Conservation (phyloP, 2,329 filamentous ascomycete genomes). For the Acrodontium crateriforme region DNA sequence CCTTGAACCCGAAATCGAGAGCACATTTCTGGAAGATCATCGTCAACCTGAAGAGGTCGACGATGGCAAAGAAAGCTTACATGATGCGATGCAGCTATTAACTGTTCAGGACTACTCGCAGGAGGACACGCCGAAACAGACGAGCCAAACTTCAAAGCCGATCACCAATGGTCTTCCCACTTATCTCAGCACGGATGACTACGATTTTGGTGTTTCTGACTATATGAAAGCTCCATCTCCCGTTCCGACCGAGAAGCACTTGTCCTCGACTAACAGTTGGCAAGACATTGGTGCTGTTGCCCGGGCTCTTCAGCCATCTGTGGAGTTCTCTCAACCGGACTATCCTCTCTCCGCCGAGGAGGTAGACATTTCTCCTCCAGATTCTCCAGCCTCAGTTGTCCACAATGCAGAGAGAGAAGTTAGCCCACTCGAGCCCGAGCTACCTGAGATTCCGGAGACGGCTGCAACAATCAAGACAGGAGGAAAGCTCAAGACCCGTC, state of each 20-base stretch:
- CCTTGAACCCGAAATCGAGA: slow-evolving; percentile 20
- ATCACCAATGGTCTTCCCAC: slow-evolving; percentile 14
- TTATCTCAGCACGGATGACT: slow-evolving; percentile 35
- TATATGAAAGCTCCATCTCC: slow-evolving; percentile 38
- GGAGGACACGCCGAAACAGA: slow-evolving; percentile 9
- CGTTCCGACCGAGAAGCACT: slow-evolving; percentile 13
- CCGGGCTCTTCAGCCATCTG: slow-evolving; percentile 10
- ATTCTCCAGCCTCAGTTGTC: slow-evolving; percentile 83
- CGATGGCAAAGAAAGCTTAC: slow-evolving; percentile 19
- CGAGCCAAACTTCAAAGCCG: slow-evolving; percentile 4
- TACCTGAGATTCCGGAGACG: slow-evolving; percentile 53
- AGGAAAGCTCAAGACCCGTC: slow-evolving; percentile 74
- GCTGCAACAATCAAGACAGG: slow-evolving; percentile 78
- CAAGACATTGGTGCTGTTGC: slow-evolving; percentile 12
- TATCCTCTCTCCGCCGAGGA: slow-evolving; percentile 8
- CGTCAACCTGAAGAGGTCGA: slow-evolving; percentile 8
- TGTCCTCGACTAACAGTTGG: slow-evolving; percentile 9
- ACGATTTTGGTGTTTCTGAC: slow-evolving; percentile 40
- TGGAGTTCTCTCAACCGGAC: background rate
- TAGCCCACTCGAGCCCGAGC: slow-evolving; percentile 3
- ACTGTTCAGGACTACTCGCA: slow-evolving; percentile 22
- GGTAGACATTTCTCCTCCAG: slow-evolving; percentile 22
- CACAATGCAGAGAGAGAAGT: slow-evolving; percentile 44
- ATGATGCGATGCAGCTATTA: slow-evolving; percentile 22
- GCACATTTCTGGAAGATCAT: slow-evolving; percentile 17